A percentile compares a stretch with the other conserved stretches of the same genome.
phyloP scores from a whole-genome alignment of 306 rosid genomes.

The Malus asiatica region DNA sequence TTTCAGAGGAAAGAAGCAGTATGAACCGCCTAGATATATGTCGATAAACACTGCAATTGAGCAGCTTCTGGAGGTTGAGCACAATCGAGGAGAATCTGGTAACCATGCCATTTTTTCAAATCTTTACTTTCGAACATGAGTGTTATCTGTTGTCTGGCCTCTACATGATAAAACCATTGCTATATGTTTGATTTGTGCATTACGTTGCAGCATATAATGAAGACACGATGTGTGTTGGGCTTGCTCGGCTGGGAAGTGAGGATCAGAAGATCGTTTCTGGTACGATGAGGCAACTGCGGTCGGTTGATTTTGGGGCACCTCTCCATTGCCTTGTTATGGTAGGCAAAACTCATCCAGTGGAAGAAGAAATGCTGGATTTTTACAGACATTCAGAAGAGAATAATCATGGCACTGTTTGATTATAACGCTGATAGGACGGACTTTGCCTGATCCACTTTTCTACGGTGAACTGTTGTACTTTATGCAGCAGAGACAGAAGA shows the following conservation, averaged over 20 bases:
- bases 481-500: neutral
- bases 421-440: neutral
- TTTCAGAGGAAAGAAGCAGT: conserved; percentile 71
- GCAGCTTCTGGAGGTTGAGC: conserved; percentile 81
- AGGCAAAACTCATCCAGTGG: conserved; percentile 83
- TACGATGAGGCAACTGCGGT: conserved; percentile 61
- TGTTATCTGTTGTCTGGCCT: neutral
- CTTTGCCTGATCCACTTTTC: neutral
- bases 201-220: conserved; percentile 55
- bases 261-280: conserved; percentile 75
- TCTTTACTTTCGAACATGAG: neutral
- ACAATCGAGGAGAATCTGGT: conserved; percentile 60
- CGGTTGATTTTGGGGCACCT: conserved; percentile 73
- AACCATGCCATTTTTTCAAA: neutral
- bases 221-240: conserved; percentile 74
- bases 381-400: conserved; percentile 27
- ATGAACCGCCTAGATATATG: conserved; percentile 91
- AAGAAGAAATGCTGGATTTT: conserved; percentile 84
- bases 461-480: neutral
- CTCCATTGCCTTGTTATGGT: conserved; percentile 87
- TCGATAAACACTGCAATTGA: conserved; percentile 73
- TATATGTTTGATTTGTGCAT: neutral
- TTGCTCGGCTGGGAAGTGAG: conserved; percentile 86
- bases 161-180: neutral
- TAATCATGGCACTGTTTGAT: conserved; percentile 8